Evolutionary conservation across 2,329 filamentous ascomycete genomes (phyloP), one percentile per base, ranked within the genome.

Genomic region (Pezicula rhizophila): DNA sequence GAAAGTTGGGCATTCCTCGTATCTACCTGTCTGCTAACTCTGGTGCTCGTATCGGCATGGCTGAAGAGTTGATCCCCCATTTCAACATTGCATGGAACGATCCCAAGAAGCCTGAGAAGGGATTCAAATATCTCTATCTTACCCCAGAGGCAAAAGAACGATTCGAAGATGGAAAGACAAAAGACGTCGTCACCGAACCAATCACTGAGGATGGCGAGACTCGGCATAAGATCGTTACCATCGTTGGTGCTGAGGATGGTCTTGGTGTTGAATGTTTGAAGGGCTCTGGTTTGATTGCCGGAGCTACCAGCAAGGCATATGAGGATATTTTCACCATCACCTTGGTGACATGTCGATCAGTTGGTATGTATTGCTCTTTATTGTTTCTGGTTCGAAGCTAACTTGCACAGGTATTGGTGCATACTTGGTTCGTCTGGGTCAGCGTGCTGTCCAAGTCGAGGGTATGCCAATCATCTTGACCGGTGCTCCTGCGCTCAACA

Each of bases 21-120:
- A 92, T 99, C 66, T 99, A 99, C 73, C 77, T 99, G 51, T 99
- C 93, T 67, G 93, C 93, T 67, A 99, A 99, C 79, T 99, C 93
- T 51, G 93, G 93, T 80, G 93, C 93, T 58, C 91, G 93, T 65
- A 89, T 99, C 61, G 93, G 93, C 64, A 85, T 99, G 70, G 93
- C 93, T 52, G 91, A 96, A 60, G 93, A 97, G 76, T 77, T 99
- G 56, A 95, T 99, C 69, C 91, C 92, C 20, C 86, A 95, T 76
- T 97, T 96, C 79, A 93, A 87, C 57, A 91, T 96, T 48, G 93
- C 92, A 2, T 99, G 92, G 91, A 97, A 96, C 67, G 85, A 97
- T 60, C 70, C 79, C 3, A 71, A 72, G 54, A 90, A 84, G 68
- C 93, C 89, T 39, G 87, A 95, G 66, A 76, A 82, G 58, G 93